Percentiles rank a stretch among this genome's conserved stretches.
Conservation (phyloP, 2,329 filamentous ascomycete species). For the Aspergillus ustus region DNA sequence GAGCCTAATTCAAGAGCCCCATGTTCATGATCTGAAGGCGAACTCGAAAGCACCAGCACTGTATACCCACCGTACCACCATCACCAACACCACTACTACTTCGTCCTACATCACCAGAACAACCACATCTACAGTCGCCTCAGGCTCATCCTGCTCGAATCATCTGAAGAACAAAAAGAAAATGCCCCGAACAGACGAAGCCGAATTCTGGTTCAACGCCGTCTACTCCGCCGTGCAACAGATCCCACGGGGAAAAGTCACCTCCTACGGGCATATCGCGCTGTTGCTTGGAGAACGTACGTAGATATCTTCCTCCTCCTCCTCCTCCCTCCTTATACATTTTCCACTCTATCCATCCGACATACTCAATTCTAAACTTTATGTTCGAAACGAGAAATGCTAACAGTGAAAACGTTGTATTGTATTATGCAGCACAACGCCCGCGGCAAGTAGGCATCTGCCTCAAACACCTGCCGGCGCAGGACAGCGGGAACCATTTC, state of each 20-base stretch:
- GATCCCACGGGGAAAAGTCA: conserved; percentile 81
- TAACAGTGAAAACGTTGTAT: no score
- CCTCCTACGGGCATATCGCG: conserved; percentile 80
- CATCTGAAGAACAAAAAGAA: background rate
- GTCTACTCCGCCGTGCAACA: conserved; percentile 86
- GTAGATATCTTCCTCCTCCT: conserved; percentile 61
- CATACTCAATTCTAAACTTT: no score
- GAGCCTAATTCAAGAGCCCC: no score
- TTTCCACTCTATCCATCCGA: background rate
- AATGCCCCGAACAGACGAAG: conserved; percentile 54
- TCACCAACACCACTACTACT: background rate
- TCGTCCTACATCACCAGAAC: conserved; percentile 9
- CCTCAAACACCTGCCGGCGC: conserved; percentile 78
- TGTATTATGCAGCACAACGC: conserved; percentile 60
- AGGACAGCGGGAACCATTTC: conserved; percentile 57
- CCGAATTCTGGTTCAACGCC: conserved; percentile 57
- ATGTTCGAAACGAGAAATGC: no score
- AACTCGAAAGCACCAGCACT: background rate
- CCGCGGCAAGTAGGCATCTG: conserved; percentile 87
- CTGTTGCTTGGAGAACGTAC: conserved; percentile 63
- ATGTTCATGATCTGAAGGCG: no score
- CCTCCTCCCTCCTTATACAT: conserved; percentile 57
- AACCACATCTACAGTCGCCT: background rate
- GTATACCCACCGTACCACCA: background rate
- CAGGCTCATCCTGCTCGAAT: no score